Percentiles rank a stretch among this genome's conserved stretches.
These are phyloP conservation scores for Botrytis porri DNA, from an alignment of 2,329 filamentous ascomycete species.

Conservation along the genomic window DNA sequence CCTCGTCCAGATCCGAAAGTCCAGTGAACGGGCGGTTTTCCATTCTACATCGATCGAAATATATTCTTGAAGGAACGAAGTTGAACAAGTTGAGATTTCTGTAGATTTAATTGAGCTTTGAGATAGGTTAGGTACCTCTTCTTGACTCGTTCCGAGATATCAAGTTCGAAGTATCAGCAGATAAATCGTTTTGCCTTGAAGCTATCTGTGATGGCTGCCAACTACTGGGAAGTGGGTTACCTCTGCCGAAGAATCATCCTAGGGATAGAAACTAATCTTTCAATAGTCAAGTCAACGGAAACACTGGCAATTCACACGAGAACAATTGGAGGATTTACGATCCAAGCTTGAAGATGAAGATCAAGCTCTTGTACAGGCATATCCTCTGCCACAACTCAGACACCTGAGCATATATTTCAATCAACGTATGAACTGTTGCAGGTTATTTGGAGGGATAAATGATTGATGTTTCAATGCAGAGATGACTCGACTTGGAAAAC, in stretches of 20 bases:
- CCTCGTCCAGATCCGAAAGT: not conserved
- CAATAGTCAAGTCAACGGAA: conserved; percentile 76
- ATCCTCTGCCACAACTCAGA: conserved; percentile 75
- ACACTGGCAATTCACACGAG: conserved; percentile 86
- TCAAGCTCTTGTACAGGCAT: conserved; percentile 69
- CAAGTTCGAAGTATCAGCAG: not conserved
- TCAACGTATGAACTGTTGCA: conserved; percentile 59
- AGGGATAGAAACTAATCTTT: not conserved
- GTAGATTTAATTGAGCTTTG: not conserved
- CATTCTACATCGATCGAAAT: not conserved
- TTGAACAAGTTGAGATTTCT: not conserved
- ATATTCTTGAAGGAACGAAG: not conserved
- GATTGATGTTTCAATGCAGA: conserved; percentile 48
- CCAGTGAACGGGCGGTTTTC: not conserved
- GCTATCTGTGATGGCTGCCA: conserved; percentile 22
- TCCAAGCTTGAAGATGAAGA: conserved; percentile 76
- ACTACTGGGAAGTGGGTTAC: conserved; percentile 23
- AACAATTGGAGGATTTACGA: conserved; percentile 72
- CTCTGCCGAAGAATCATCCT: not conserved
- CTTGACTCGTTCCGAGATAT: not conserved
- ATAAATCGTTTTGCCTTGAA: not conserved
- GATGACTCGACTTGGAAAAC: conserved; percentile 77
- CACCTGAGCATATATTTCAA: conserved; percentile 91
- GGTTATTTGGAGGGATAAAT: not conserved
- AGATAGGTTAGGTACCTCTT: not conserved